Evolutionary conservation across 2,329 filamentous ascomycete genomes (phyloP).

Genomic region (Helotiales sp.): DNA sequence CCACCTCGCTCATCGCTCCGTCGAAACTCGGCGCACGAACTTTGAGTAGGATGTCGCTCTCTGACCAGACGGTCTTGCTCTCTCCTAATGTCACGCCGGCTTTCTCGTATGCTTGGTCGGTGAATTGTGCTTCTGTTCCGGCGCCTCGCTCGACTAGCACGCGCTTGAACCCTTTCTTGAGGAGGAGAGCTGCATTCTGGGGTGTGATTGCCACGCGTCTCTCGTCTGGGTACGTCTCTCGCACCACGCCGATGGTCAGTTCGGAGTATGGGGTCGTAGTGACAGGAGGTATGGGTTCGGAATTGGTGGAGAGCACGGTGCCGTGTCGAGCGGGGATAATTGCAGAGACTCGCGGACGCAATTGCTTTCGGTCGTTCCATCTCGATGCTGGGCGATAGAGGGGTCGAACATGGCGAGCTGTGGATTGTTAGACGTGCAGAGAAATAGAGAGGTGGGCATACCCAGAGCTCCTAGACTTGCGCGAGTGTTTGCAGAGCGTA

Average conservation of each 20-base stretch:
- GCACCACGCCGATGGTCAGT: slow-evolving; percentile 78
- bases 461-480: slow-evolving; percentile 28
- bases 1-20: slow-evolving; percentile 66
- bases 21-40: slow-evolving; percentile 74
- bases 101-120: slow-evolving; percentile 75
- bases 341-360: slow-evolving; percentile 28
- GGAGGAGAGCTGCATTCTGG: slow-evolving; percentile 77
- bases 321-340: slow-evolving; percentile 29
- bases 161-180: slow-evolving; percentile 83
- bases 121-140: slow-evolving; percentile 77
- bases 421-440: not conserved
- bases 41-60: slow-evolving; percentile 82
- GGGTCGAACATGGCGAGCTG: slow-evolving; percentile 32
- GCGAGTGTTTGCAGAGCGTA: slow-evolving; percentile 19
- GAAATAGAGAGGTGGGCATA: slow-evolving; percentile 14
- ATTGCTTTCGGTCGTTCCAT: slow-evolving; percentile 31
- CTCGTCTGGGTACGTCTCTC: slow-evolving; percentile 79
- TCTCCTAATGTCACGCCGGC: slow-evolving; percentile 81
- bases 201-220: slow-evolving; percentile 85
- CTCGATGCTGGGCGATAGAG: slow-evolving; percentile 32
- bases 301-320: slow-evolving; percentile 23
- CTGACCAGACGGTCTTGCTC: slow-evolving; percentile 69
- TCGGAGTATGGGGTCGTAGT: slow-evolving; percentile 64
- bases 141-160: slow-evolving; percentile 82
- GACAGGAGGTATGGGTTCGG: slow-evolving; percentile 27